Evolutionary conservation across 306 rosid genomes (phyloP), one percentile per base, ranked within the genome.

Genomic region (Vicia sativa): DNA sequence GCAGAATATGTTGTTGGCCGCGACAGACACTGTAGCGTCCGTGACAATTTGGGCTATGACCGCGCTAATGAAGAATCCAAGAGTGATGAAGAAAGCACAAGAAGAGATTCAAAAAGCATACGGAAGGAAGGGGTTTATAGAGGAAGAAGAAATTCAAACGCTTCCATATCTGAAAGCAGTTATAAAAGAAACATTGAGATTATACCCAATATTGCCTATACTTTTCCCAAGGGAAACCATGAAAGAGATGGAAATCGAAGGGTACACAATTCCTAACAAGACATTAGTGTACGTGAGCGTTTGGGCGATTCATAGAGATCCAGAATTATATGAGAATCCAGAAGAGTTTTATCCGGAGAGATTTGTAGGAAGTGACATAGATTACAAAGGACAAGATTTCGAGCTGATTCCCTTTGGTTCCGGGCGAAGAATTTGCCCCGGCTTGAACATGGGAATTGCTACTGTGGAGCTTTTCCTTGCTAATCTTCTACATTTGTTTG

Each of bases 261-360:
- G 67, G 16, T 61, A 61, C 18, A 48, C 12, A 38, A 39, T 38
- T 61, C 49, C 34, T 15, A 31, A 61, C 0, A 61, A 61, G 46
- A 61, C 67, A 19, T 3, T 38, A 16, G 67, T 61, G 34, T 39
- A 5, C 3, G 48, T 61, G 16, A 61, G 38, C 23, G 67, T 49
- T 11, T 61, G 49, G 67, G 67, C 49, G 8, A 21, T 38, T 0
- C 67, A 61, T 61, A 61, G 67, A 39, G 67, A 61, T 11, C 67
- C 49, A 0, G 49, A 61, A 61, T 11, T 7, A 1, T 61, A 31
- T 31, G 11, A 61, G 49, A 2, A 61, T 61, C 67, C 67, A 18
- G 67, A 61, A 61, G 67, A 61, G 16, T 61, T 61, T 21, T 61
- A 61, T 61, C 67, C 49, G 1, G 67, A 61, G 49, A 38, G 67